Conservation (phyloP, 2,329 filamentous ascomycete species). For the Pseudogymnoascus sp. region DNA sequence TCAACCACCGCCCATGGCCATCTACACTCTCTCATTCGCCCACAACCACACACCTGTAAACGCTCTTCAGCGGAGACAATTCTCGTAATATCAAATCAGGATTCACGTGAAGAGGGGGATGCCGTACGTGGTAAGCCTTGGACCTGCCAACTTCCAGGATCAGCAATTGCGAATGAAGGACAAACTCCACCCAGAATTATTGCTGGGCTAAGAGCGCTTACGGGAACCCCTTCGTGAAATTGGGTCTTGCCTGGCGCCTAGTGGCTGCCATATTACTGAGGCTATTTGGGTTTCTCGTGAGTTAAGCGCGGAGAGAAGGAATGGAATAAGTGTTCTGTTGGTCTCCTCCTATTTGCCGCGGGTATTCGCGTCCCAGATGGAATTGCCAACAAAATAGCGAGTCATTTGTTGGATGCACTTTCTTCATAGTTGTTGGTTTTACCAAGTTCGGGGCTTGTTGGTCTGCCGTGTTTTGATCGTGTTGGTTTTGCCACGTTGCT, state of each 20-base stretch:
- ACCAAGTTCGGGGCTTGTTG: neutral
- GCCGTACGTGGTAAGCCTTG: neutral
- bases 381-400: neutral
- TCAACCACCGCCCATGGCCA: neutral
- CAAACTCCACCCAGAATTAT: neutral
- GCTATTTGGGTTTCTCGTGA: neutral
- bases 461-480: neutral
- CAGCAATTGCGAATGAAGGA: neutral
- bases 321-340: neutral
- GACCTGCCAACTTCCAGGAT: neutral
- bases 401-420: neutral
- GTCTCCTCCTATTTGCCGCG: neutral
- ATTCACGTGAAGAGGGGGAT: neutral
- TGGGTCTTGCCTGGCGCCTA: neutral
- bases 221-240: constrained; percentile 5
- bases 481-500: neutral
- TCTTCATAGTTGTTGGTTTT: neutral
- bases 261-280: neutral
- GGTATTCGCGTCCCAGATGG: neutral
- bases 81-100: neutral
- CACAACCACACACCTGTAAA: neutral
- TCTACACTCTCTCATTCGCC: neutral
- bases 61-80: neutral
- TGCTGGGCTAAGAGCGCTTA: neutral
- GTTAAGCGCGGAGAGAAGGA: neutral